Conservation (phyloP, 2,329 filamentous ascomycete species). For the Trichophyton mentagrophytes region DNA sequence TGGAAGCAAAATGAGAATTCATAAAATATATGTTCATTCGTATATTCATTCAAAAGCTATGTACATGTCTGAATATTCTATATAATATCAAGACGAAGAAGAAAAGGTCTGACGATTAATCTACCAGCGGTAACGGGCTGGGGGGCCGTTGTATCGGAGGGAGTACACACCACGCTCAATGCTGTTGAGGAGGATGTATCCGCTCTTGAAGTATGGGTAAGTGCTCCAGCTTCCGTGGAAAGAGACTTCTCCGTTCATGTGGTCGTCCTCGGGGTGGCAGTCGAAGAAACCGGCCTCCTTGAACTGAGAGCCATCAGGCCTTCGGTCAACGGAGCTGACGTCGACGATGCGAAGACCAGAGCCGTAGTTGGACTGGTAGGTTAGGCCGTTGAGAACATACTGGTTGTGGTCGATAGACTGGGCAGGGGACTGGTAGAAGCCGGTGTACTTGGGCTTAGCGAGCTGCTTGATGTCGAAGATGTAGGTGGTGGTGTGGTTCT, state of each 20-base stretch:
- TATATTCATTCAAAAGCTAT: neutral
- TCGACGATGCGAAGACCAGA: constrained; percentile 33
- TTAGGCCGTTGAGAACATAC: constrained; percentile 34
- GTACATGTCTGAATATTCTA: neutral
- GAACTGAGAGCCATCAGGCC: constrained; percentile 36
- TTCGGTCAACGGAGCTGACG: constrained; percentile 17
- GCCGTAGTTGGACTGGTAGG: constrained; percentile 41
- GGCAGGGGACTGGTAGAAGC: constrained; percentile 31
- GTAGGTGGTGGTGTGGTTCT: constrained; percentile 38
- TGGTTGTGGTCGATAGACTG: constrained; percentile 40
- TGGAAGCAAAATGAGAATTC: neutral
- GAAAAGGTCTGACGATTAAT: neutral
- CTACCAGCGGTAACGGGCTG: neutral
- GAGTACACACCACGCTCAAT: constrained; percentile 42
- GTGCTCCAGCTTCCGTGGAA: constrained; percentile 39
- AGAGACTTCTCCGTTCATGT: constrained; percentile 27
- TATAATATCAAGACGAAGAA: neutral
- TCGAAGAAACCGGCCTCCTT: constrained; percentile 41
- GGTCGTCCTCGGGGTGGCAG: constrained; percentile 41
- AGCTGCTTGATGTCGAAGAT: constrained; percentile 40
- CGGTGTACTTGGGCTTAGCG: constrained; percentile 33
- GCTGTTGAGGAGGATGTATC: constrained; percentile 40
- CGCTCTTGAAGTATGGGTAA: constrained; percentile 39
- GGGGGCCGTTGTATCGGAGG: constrained; percentile 27
- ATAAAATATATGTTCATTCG: neutral